phyloP scores from a whole-genome alignment of 352 stramenopile genomes.

The Pythium sp. region DNA sequence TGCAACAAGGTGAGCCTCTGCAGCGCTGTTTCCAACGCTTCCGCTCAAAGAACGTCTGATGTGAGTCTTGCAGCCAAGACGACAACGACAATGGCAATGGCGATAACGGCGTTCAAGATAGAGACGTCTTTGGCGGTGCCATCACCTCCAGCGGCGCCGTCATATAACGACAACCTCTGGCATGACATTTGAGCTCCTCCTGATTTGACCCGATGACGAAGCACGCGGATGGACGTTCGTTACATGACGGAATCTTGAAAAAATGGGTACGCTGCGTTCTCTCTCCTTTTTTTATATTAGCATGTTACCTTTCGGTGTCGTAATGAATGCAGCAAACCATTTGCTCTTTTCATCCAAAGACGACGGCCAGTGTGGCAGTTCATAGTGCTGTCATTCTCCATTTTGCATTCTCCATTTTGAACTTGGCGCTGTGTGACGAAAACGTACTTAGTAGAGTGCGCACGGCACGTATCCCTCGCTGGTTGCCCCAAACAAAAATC shows the following conservation, averaged over 20 bases:
- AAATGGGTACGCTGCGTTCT: not conserved
- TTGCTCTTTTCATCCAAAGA: not conserved
- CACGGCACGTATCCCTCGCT: not conserved
- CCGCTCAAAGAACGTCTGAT: slow-evolving; percentile 70
- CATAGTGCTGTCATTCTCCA: not conserved
- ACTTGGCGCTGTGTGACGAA: not conserved
- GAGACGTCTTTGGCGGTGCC: not conserved
- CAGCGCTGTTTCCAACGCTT: slow-evolving; percentile 78
- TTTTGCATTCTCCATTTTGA: not conserved
- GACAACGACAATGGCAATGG: not conserved
- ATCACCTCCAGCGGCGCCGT: not conserved
- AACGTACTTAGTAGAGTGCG: not conserved
- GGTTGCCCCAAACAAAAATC: not conserved
- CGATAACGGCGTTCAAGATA: no score
- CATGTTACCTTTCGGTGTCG: not conserved
- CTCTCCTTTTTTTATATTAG: not conserved
- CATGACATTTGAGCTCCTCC: slow-evolving; percentile 8
- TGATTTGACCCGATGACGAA: not conserved
- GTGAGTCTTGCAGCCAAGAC: slow-evolving; percentile 9
- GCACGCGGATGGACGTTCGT: no score
- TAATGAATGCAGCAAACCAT: not conserved
- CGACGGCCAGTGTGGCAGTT: not conserved
- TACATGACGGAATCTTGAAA: not conserved
- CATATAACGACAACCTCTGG: slow-evolving; percentile 18
- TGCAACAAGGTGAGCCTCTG: slow-evolving; percentile 76